Percentiles rank a stretch among this genome's conserved stretches.
Evolutionary conservation across 345 rosid genomes (phyloP).

Genomic region (Aquilaria malaccensis): DNA sequence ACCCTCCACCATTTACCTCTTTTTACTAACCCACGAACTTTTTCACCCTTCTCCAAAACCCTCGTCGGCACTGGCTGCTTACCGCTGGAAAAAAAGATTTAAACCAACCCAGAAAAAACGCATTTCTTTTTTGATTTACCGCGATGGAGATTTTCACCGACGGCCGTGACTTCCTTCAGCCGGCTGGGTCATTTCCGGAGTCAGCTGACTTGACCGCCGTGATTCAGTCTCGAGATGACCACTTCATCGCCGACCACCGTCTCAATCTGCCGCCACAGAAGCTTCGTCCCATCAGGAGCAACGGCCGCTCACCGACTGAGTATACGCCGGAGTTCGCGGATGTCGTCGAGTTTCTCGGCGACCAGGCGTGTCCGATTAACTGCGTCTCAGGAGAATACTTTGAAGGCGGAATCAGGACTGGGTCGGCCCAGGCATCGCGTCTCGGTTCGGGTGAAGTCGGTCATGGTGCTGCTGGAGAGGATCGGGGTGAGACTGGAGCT

Average conservation of each 20-base stretch:
- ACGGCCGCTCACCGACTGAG: conserved; percentile 27
- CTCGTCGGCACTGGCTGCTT: background rate
- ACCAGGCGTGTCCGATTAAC: conserved; percentile 15
- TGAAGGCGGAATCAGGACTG: conserved; percentile 20
- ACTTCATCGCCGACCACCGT: conserved; percentile 2
- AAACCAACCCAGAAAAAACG: background rate
- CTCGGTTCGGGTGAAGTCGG: conserved; percentile 2
- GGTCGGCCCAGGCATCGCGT: conserved; percentile 10
- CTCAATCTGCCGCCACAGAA: conserved; percentile 45
- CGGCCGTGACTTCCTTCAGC: conserved; percentile 36
- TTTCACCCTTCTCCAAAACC: conserved; percentile 5
- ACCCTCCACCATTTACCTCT: conserved; percentile 8
- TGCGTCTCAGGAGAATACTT: conserved; percentile 20
- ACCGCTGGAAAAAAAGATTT: conserved; percentile 1
- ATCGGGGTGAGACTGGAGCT: background rate
- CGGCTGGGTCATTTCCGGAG: conserved; percentile 36
- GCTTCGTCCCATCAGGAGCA: conserved; percentile 54
- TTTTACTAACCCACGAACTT: conserved; percentile 1
- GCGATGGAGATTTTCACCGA: conserved; percentile 54
- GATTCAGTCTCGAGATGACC: conserved; percentile 14
- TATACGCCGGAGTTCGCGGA: conserved; percentile 20
- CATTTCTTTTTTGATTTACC: background rate
- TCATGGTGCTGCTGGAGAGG: background rate
- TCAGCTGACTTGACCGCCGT: conserved; percentile 11
- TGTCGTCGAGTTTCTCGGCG: conserved; percentile 22